Evolutionary conservation across 108 stramenopile species (phyloP), one percentile per base, ranked within the genome.

Genomic region (Asterionellopsis glacialis): DNA sequence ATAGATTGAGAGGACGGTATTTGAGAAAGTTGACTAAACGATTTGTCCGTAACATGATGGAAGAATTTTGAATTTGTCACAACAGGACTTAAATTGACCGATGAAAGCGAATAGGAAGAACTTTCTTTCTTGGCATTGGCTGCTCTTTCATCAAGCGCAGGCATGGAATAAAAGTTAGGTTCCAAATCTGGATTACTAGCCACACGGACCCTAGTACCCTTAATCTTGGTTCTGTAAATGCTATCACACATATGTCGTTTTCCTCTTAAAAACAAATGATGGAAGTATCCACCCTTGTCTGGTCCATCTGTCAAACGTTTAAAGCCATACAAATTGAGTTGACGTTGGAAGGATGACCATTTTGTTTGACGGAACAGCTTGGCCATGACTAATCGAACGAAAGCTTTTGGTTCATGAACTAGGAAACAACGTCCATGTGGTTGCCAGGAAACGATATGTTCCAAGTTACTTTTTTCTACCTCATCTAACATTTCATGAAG

Each of bases 301-400:
- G 69, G 73, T 25, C 77, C 77, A 28, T 63, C 59, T 18, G 68
- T 69, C 16, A 82, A 24, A 28, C 77, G 64, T 48, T 76, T 70
- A 51, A 87, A 87, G 39, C 82, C 85, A 57, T 88, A 91, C 11
- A 88, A 48, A 43, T 81, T 80, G 39, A 92, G 69, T 54, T 92
- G 87, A 3, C 90, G 68, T 49, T 84, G 87, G 51, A 92, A 92
- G 25, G 72, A 74, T 27, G 73, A 69, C 28, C 69, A 75, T 18
- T 69, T 72, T 18, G 74, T 78, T 41, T 83, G 79, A 55, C 68
- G 68, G 59, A 84, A 84, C 38, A 72, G 82, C 15, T 47, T 61
- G 4, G 83, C 76, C 45, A 84, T 73, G 33, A 79, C 73, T 39
- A 65, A 61, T 7, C 67, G 43, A 12, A 83, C 78, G 55, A 91